These are phyloP conservation scores for Leavenworthia alabamica DNA, from an alignment of 345 rosid genomes.

Conservation along the genomic window DNA sequence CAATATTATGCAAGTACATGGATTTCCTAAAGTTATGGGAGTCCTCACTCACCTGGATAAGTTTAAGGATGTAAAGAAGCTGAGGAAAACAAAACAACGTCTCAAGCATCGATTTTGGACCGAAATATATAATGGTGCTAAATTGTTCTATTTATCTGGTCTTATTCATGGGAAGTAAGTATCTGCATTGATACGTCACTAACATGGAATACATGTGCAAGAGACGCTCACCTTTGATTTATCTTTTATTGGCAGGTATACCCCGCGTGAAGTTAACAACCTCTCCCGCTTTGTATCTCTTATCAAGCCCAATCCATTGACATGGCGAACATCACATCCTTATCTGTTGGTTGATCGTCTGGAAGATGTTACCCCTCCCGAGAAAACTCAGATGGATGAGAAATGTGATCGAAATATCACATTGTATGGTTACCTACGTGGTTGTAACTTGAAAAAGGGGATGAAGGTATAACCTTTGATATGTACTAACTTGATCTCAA, in stretches of 20 bases:
- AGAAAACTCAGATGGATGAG: slow-evolving; percentile 51
- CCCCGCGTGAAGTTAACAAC: slow-evolving; percentile 73
- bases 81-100: slow-evolving; percentile 76
- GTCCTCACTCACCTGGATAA: slow-evolving; percentile 95
- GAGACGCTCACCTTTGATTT: slow-evolving; percentile 8
- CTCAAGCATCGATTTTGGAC: slow-evolving; percentile 98
- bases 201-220: neutral
- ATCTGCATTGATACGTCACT: slow-evolving; percentile 8
- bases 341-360: slow-evolving; percentile 84
- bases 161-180: slow-evolving; percentile 84
- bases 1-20: slow-evolving; percentile 90
- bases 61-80: slow-evolving; percentile 83
- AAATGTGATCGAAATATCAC: slow-evolving; percentile 89
- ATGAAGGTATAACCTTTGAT: slow-evolving; percentile 42
- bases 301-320: slow-evolving; percentile 66
- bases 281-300: slow-evolving; percentile 77
- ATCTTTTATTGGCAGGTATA: slow-evolving; percentile 48
- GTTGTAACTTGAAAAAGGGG: slow-evolving; percentile 88
- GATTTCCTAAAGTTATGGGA: slow-evolving; percentile 91
- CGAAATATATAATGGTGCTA: slow-evolving; percentile 83
- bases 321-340: slow-evolving; percentile 92
- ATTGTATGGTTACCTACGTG: slow-evolving; percentile 84
- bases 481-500: neutral
- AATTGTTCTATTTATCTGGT: slow-evolving; percentile 86
- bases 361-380: slow-evolving; percentile 94